Evolutionary conservation across 768 basidiomycete genomes (phyloP), one percentile per base, ranked within the genome.

Genomic region (Dentipellis fragilis): DNA sequence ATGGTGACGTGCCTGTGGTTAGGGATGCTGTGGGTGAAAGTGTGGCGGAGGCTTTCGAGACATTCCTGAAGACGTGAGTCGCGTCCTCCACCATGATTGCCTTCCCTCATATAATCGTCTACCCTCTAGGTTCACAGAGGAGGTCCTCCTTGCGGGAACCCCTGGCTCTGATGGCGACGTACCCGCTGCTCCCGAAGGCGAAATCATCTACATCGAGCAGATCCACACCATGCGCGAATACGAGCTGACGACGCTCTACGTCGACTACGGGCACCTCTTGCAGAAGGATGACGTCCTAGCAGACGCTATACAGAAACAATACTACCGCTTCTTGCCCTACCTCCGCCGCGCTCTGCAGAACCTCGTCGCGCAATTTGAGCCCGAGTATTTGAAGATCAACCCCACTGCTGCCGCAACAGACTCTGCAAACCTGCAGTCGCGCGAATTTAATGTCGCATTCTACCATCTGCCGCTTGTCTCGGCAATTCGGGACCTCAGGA

Each of bases 271-370:
- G 10, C 93, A 99, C 67, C 78, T 98, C 37, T 79, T 96, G 23
- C 83, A 87, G 66, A 80, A 84, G 54, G 94, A 98, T 67, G 93
- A 96, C 59, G 86, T 93, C 5, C 85, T 98, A 17, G 94, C 95
- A 0, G 83, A 89, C 60, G 95, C 95, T 1, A 91, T 99, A 57
- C 85, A 89, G 61, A 88, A 84, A 58, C 92, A 96, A 67, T 98
- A 99, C 67, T 98, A 98, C 67, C 85, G 96, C 64, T 98, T 98
- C 71, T 74, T 98, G 1, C 95, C 95, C 0, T 99, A 90, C 71
- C 80, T 98, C 39, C 85, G 91, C 49, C 88, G 93, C 59, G 93
- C 94, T 2, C 77, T 99, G 19, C 83, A 90, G 65, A 89, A 90
- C 64, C 79, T 97, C 42, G 89, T 99, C 52, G 80, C 90, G 36